These are phyloP conservation scores for Xylaria sp. DNA, from an alignment of 2,329 filamentous ascomycete species.

Conservation along the genomic window DNA sequence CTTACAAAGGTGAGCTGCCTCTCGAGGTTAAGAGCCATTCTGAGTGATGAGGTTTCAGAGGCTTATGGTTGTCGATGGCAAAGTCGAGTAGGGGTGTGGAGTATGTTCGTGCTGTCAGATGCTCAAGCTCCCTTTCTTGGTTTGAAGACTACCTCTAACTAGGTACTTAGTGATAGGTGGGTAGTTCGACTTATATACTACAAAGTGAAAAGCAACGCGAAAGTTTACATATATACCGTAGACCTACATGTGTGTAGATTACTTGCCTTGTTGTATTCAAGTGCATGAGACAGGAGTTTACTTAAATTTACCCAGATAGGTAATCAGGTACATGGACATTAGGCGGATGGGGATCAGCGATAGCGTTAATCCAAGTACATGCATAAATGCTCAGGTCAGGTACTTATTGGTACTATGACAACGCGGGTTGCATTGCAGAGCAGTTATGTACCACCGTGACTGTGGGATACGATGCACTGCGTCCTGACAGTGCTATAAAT, in stretches of 20 bases:
- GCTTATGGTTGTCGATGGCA: neutral
- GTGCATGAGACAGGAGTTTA: neutral
- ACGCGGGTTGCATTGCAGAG: no score
- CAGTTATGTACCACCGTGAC: no score
- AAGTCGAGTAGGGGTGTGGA: neutral
- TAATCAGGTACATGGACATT: no score
- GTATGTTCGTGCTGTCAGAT: slow-evolving; percentile 7
- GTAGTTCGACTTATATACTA: slow-evolving; percentile 19
- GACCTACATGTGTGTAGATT: slow-evolving; percentile 6
- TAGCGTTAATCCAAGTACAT: neutral
- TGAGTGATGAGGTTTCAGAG: slow-evolving; percentile 30
- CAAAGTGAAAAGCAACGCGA: slow-evolving; percentile 11
- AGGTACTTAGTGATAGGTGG: neutral
- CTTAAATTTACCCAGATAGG: neutral
- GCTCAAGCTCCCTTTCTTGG: neutral
- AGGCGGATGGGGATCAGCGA: no score
- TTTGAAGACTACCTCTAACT: no score
- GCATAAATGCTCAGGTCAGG: neutral
- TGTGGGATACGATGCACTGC: no score
- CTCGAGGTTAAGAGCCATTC: slow-evolving; percentile 79
- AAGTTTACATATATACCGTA: neutral
- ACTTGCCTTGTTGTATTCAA: neutral
- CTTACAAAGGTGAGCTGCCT: slow-evolving; percentile 84
- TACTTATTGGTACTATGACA: neutral
- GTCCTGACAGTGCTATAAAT: no score